Evolutionary conservation across 768 basidiomycete species (phyloP), one percentile per base, ranked within the genome.

Genomic region (Amanita polypyramis): DNA sequence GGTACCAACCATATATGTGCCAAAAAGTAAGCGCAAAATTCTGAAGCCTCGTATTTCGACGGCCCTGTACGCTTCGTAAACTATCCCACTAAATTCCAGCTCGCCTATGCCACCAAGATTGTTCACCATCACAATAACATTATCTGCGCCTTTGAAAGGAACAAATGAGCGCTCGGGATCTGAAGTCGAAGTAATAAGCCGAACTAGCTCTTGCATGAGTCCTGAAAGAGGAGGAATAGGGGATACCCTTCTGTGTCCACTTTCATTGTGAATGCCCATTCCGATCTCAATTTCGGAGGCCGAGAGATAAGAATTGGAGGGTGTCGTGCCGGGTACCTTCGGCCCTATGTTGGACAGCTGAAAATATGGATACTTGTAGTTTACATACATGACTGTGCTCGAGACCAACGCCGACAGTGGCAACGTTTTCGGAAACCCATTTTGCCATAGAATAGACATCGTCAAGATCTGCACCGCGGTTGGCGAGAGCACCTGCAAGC

Each of bases 261-360:
- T 77, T 65, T 95, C 92, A 57, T 95, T 95, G 66, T 95, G 92
- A 49, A 95, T 86, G 10, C 92, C 87, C 70, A 89, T 79, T 14
- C 92, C 92, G 50, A 95, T 83, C 65, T 95, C 92, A 45, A 92
- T 77, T 61, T 91, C 86, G 17, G 74, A 65, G 10, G 63, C 57
- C 3, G 68, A 69, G 19, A 92, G 70, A 58, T 78, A 72, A 10
- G 76, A 73, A 30, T 76, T 62, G 2, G 70, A 59, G 1, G 74
- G 59, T 0, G 79, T 79, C 4, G 88, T 91, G 27, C 91, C 85
- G 7, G 88, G 89, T 35, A 91, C 82, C 85, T 88, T 49, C 2
- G 10, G 39, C 10, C 49, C 23, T 38, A 27, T 6, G 37, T 39
- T 45, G 38, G n/a, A 47, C 23, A 14, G 11, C 2, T 36, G 47